A percentile compares a stretch with the other conserved stretches of the same genome.
These are phyloP conservation scores for Coccinonectria pachysandricola DNA, from an alignment of 2,329 filamentous ascomycete genomes.

Conservation along the genomic window DNA sequence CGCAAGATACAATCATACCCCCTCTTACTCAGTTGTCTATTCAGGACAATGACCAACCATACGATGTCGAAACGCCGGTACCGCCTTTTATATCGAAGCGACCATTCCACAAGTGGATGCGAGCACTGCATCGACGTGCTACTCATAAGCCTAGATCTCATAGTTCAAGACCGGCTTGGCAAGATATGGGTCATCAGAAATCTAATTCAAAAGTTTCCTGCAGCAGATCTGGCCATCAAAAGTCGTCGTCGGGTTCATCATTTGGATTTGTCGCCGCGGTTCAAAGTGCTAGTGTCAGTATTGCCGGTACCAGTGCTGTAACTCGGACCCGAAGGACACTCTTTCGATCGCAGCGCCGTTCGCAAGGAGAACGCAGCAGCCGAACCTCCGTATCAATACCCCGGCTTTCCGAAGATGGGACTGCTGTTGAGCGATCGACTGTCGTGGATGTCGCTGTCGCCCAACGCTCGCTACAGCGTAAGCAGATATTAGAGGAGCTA, in stretches of 20 bases:
- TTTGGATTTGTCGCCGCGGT: constrained; percentile 71
- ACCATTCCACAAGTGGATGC: constrained; percentile 67
- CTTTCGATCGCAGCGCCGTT: constrained; percentile 40
- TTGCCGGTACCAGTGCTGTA: constrained; percentile 60
- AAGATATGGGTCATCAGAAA: constrained; percentile 4
- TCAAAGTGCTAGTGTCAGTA: constrained; percentile 70
- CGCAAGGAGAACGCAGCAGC: constrained; percentile 53
- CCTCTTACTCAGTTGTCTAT: constrained; percentile 18
- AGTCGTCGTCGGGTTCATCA: constrained; percentile 63
- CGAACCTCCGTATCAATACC: constrained; percentile 47
- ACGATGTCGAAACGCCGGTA: constrained; percentile 4
- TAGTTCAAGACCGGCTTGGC: constrained; percentile 2
- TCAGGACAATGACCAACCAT: constrained; percentile 9
- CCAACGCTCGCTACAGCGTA: constrained; percentile 62
- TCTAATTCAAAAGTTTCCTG: constrained; percentile 3
- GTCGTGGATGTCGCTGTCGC: constrained; percentile 57
- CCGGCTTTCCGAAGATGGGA: constrained; percentile 57
- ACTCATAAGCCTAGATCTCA: constrained; percentile 22
- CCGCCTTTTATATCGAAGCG: constrained; percentile 12
- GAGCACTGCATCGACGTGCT: constrained; percentile 51
- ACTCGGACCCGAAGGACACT: constrained; percentile 47
- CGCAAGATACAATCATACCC: constrained; percentile 5
- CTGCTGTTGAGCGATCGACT: constrained; percentile 44
- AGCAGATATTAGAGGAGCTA: constrained; percentile 75
- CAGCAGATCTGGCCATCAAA: constrained; percentile 29